These are phyloP conservation scores for Candida glaebosa DNA, from an alignment of 805 yeast species.

Conservation along the genomic window DNA sequence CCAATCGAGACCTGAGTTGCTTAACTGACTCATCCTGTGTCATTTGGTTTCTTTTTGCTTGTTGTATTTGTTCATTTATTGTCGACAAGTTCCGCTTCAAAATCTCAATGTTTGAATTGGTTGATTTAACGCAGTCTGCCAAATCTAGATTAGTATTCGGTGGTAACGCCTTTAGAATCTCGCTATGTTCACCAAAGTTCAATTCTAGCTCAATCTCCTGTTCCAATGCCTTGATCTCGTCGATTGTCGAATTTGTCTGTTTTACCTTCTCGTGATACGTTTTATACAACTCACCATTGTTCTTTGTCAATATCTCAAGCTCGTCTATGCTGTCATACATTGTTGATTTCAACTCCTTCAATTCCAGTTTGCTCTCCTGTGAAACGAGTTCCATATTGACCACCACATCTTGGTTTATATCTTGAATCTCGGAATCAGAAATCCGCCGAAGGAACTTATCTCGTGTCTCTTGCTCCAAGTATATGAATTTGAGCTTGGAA, in stretches of 20 bases:
- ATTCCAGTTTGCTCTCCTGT: constrained; percentile 17
- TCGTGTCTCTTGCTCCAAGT: constrained; percentile 68
- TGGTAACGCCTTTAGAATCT: not conserved
- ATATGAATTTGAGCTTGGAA: constrained; percentile 58
- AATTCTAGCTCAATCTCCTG: constrained; percentile 3
- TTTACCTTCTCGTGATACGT: constrained; percentile 20
- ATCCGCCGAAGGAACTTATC: constrained; percentile 60
- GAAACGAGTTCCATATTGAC: constrained; percentile 19
- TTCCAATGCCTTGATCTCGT: constrained; percentile 14
- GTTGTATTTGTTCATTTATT: not conserved
- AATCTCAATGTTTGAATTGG: not conserved
- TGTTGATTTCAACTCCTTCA: constrained; percentile 22
- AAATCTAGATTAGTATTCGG: not conserved
- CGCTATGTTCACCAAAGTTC: constrained; percentile 2
- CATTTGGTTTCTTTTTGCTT: not conserved
- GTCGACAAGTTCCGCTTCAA: not conserved
- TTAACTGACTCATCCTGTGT: not conserved
- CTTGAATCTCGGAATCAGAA: constrained; percentile 20
- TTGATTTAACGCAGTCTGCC: not conserved
- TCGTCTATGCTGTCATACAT: constrained; percentile 24
- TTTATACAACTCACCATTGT: constrained; percentile 21
- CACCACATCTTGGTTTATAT: constrained; percentile 16
- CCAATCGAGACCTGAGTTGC: not conserved
- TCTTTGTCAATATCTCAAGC: constrained; percentile 25
- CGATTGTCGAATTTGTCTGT: constrained; percentile 24